Base-by-base conservation (phyloP, 139 green algal genomes). In the Chlamydomonas asymmetrica region DNA sequence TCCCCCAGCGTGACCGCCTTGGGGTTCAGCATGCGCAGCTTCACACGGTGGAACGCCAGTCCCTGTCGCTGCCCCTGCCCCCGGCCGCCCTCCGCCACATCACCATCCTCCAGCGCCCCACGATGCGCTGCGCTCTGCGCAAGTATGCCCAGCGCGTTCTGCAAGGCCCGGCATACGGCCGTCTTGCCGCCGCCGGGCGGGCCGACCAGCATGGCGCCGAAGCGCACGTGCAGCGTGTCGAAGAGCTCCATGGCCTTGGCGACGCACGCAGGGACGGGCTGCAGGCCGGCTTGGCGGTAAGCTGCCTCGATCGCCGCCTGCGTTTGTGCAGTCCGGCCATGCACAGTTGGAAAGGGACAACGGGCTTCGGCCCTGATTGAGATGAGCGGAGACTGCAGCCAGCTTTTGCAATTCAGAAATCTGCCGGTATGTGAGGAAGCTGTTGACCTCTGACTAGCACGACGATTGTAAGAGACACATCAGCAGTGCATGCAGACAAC, bases 1-100 rank as follows among this genome's bases (percentile, higher is more conserved):
- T 97, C 90, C 5, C 87, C 85, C 83, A 95, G 91, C 52, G 82
- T 89, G 68, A 97, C 88, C 73, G 78, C 81, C 75, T 97, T 97
- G 50, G 92, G 92, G 84, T 97, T 97, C 31, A 96, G 52, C 72
- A 84, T 66, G 60, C 82, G 79, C 25, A 81, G 86, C 45, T 90
- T 81, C 4, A 86, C 77, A 9, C 66, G n/a, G 50, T 74, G 40
- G 23, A 52, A 59, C 18, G 54, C 35, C n/a, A 16, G n/a, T 54
- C 38, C 2, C 5, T 35, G 22, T 38, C 39, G 40, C 20, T 37
- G 39, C 27, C 32, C 40, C 22, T 25, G 57, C 31, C 32, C 59
- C n/a, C 34, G 6, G 39, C 35, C 48, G 3, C 41, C 35, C 67
- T 45, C 27, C 48, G 32, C 18, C 31, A 27, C 23, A 23, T 40